Base-by-base conservation (phyloP, 805 yeast species). In the Kluyveromyces aestuarii region DNA sequence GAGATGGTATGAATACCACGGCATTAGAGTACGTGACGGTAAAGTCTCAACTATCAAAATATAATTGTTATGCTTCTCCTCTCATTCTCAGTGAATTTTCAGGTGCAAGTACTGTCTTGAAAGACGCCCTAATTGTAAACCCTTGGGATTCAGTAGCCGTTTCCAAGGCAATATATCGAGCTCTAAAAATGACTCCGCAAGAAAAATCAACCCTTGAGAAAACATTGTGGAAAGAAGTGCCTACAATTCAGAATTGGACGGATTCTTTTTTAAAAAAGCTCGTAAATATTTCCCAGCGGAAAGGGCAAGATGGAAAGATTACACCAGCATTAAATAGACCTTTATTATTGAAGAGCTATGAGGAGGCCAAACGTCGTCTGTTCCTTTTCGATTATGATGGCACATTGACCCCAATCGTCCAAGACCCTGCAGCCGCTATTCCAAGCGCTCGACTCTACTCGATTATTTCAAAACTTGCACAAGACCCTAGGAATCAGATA, bases 111-210 rank as follows among this genome's bases (percentile, higher is more conserved):
- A 71, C 85, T 2, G 84, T 84, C 2, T 65, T 85, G 48, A 74
- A 73, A 48, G 87, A 83, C 52, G 87, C 96, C 0, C 74, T 87
- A 45, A 78, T 84, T 54, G 93, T 93, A 36, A 93, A 93, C 58
- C 99, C 99, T 8, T 93, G 97, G 96, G 98, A 93, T 68, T 76
- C 95, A 0, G 91, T 87, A 25, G 96, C 96, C 1, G 91, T 91
- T 37, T 91, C 99, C 1, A 84, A 80, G 58, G 77, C 89, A 7
- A 84, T 95, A 48, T 73, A 89, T 62, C 80, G 78, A 45, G 77
- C 89, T 45, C 73, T 93, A 18, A 56, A 64, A 19, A 73, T 86
- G 79, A 58, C 79, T 1, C 64, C 65, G 2, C 75, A 69, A 8
- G 72, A 73, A 11, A 79, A 76, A 52, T 54, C 57, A 2, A 61